A percentile compares a stretch with the other conserved stretches of the same genome.
Evolutionary conservation across 2,329 filamentous ascomycete species (phyloP).

Genomic region (Podosphaera xanthii): DNA sequence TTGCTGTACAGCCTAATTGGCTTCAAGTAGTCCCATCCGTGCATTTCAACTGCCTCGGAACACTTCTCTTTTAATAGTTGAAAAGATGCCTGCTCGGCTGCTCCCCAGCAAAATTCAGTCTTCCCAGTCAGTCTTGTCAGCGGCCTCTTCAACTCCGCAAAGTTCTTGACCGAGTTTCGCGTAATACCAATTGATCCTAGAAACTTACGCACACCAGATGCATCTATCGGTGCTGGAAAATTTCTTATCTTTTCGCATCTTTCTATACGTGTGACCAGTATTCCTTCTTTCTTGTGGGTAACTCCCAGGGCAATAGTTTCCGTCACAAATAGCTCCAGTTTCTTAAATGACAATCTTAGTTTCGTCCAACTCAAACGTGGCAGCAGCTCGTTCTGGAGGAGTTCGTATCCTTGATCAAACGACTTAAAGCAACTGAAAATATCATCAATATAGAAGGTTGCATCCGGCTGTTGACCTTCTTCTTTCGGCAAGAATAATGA

Average conservation of each 20-base stretch:
- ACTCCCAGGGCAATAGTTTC: not conserved
- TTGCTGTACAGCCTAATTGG: not conserved
- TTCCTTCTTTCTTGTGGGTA: not conserved
- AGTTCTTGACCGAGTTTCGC: not conserved
- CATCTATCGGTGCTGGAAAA: not conserved
- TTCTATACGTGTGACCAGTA: not conserved
- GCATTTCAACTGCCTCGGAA: not conserved
- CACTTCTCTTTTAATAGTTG: not conserved
- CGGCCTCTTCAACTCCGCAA: not conserved
- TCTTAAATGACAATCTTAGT: no score
- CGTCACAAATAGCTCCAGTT: no score
- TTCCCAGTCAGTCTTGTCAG: not conserved
- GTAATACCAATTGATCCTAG: not conserved
- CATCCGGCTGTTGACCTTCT: not conserved
- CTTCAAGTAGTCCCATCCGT: not conserved
- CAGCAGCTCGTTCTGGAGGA: not conserved
- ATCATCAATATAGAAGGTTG: not conserved
- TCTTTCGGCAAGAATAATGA: not conserved
- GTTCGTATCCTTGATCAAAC: not conserved
- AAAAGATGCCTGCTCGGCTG: not conserved
- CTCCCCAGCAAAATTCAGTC: not conserved
- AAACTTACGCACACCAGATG: not conserved
- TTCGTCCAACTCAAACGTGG: not conserved
- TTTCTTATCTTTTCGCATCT: not conserved
- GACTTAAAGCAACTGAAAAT: not conserved